These are phyloP conservation scores for Debaryomyces nepalensis DNA, from an alignment of 1,139 yeast genomes.

Conservation along the genomic window DNA sequence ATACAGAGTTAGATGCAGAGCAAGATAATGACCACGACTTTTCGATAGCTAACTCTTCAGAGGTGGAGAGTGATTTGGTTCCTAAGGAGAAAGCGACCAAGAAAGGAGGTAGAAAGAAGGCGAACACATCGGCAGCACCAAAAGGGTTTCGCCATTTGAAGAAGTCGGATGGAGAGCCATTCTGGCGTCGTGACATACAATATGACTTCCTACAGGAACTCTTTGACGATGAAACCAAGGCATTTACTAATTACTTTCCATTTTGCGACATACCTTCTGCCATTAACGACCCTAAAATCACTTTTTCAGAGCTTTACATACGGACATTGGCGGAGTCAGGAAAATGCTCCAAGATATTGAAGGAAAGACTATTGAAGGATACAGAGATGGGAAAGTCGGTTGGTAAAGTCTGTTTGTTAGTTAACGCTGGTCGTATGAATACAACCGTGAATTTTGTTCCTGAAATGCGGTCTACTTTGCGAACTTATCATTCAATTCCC, in stretches of 20 bases:
- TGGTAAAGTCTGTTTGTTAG: conserved; percentile 82
- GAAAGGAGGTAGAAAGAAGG: conserved; percentile 14
- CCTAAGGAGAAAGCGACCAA: conserved; percentile 11
- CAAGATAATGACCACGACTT: conserved; percentile 21
- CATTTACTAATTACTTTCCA: conserved; percentile 67
- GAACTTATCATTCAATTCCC: conserved; percentile 94
- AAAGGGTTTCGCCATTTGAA: conserved; percentile 60
- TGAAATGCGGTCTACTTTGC: conserved; percentile 92
- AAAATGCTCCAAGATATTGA: conserved; percentile 80
- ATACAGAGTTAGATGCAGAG: conserved; percentile 20
- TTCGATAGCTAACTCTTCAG: conserved; percentile 11
- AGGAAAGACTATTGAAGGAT: conserved; percentile 73
- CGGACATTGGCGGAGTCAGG: conserved; percentile 82
- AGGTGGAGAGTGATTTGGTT: conserved; percentile 12
- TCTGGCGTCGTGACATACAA: conserved; percentile 88
- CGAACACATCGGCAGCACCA: conserved; percentile 19
- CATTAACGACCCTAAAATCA: conserved; percentile 53
- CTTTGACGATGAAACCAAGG: conserved; percentile 64
- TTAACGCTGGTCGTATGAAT: conserved; percentile 91
- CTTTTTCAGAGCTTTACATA: conserved; percentile 86
- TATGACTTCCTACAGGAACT: conserved; percentile 72
- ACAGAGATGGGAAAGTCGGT: conserved; percentile 70
- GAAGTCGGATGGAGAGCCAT: conserved; percentile 90
- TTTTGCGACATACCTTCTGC: conserved; percentile 39
- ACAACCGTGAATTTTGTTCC: conserved; percentile 94